These are phyloP conservation scores for Lindgomyces ingoldianus DNA, from an alignment of 495 filamentous ascomycete genomes.

Conservation along the genomic window DNA sequence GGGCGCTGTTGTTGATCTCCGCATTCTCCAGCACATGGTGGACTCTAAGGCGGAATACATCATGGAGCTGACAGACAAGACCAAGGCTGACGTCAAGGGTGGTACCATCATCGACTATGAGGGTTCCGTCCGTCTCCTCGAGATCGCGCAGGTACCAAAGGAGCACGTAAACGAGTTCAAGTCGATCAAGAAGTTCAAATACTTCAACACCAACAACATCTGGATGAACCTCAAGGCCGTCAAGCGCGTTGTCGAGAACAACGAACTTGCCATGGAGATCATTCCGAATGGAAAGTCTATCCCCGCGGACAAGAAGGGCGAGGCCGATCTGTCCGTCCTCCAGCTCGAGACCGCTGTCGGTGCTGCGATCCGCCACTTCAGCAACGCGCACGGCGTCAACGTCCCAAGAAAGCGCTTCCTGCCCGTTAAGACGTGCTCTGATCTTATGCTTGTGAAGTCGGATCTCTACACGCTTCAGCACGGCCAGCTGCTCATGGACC, in stretches of 20 bases:
- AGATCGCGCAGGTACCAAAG: conserved; percentile 99
- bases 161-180: conserved; percentile 99
- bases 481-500: conserved; percentile 94
- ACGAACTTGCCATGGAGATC: conserved; percentile 99
- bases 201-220: conserved; percentile 99
- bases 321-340: conserved; percentile 94
- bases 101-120: conserved; percentile 99
- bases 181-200: conserved; percentile 99
- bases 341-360: conserved; percentile 99
- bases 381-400: conserved; percentile 98
- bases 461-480: conserved; percentile 99
- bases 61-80: conserved; percentile 99
- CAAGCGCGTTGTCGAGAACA: conserved; percentile 98
- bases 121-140: conserved; percentile 89
- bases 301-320: conserved; percentile 98
- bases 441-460: conserved; percentile 99
- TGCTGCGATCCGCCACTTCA: conserved; percentile 97
- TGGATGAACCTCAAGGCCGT: conserved; percentile 98
- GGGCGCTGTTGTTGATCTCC: conserved; percentile 93
- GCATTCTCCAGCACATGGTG: conserved; percentile 98
- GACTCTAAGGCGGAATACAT: conserved; percentile 95
- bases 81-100: conserved; percentile 99
- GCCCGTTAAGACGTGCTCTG: conserved; percentile 99
- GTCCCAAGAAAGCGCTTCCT: conserved; percentile 96
- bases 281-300: conserved; percentile 99